Percentiles rank a stretch among this genome's conserved stretches.
phyloP scores from a whole-genome alignment of 164 flowering plant species.

The Cinnamomum chago region DNA sequence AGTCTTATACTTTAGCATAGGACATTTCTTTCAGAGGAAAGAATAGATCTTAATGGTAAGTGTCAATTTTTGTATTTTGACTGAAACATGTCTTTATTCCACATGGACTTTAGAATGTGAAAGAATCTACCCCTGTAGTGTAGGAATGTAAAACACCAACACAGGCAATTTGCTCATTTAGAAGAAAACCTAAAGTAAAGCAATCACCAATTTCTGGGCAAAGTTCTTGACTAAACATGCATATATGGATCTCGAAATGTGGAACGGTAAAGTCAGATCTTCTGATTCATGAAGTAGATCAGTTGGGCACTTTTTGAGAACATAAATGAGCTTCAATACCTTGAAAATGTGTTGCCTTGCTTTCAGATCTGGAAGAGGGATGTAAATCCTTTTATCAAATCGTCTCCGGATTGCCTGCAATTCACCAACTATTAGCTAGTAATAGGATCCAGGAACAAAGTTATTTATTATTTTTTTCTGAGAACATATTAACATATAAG shows the following conservation, averaged over 20 bases:
- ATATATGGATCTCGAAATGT: background rate
- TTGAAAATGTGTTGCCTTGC: slow-evolving; percentile 98
- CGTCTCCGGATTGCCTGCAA: slow-evolving; percentile 85
- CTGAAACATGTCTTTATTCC: no score
- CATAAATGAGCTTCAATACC: slow-evolving; percentile 28
- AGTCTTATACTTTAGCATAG: background rate
- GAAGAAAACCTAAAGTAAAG: background rate
- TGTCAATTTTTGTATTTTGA: no score
- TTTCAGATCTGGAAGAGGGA: slow-evolving; percentile 94
- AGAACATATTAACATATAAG: background rate
- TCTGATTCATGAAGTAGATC: background rate
- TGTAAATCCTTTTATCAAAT: slow-evolving; percentile 96
- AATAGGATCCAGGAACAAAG: background rate
- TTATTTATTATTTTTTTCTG: background rate
- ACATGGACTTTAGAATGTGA: no score
- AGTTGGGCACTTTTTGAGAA: background rate
- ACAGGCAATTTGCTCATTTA: background rate
- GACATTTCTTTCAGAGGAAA: background rate
- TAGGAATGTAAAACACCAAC: background rate
- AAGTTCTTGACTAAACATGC: background rate
- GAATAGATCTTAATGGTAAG: no score
- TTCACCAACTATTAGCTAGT: slow-evolving; percentile 4
- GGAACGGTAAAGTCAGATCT: background rate
- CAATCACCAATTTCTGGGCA: background rate
- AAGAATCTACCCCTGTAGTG: background rate